Percentiles rank a stretch among this genome's conserved stretches.
Conservation (phyloP, 2,329 filamentous ascomycete genomes). For the Simplicillium aogashimaense region DNA sequence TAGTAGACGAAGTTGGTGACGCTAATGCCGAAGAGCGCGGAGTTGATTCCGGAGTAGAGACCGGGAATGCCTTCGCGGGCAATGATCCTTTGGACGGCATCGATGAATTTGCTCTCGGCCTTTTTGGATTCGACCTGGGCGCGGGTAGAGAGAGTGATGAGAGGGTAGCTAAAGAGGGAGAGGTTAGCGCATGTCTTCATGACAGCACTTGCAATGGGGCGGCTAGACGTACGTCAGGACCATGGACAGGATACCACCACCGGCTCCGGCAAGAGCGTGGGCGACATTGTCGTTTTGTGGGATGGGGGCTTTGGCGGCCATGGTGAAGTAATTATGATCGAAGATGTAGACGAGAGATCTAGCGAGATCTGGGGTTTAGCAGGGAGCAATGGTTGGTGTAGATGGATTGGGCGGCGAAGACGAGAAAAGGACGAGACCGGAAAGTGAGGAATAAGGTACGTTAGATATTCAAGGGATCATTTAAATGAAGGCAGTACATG, state of each 20-base stretch:
- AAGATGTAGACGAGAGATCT: slow-evolving; percentile 1
- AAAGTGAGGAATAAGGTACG: background rate
- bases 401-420: background rate
- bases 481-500: too few relatives aligned
- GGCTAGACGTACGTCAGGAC: slow-evolving; percentile 63
- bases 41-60: slow-evolving; percentile 87
- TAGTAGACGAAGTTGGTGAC: slow-evolving; percentile 99
- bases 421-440: background rate
- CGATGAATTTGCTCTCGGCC: slow-evolving; percentile 73
- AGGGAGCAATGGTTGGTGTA: background rate
- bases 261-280: slow-evolving; percentile 85
- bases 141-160: slow-evolving; percentile 94
- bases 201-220: background rate
- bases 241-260: slow-evolving; percentile 93
- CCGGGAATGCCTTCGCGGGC: slow-evolving; percentile 83
- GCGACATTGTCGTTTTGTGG: slow-evolving; percentile 95
- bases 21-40: slow-evolving; percentile 92
- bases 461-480: background rate
- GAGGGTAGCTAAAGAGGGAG: slow-evolving; percentile 59
- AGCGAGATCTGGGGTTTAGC: background rate
- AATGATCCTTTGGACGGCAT: slow-evolving; percentile 77
- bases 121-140: slow-evolving; percentile 97
- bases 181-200: background rate
- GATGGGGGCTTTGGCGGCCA: slow-evolving; percentile 48
- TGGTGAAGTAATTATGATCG: slow-evolving; percentile 7